Evolutionary conservation across 192 early-diverging fungal genomes (phyloP), one percentile per base, ranked within the genome.

Genomic region (Coemansia sp.): DNA sequence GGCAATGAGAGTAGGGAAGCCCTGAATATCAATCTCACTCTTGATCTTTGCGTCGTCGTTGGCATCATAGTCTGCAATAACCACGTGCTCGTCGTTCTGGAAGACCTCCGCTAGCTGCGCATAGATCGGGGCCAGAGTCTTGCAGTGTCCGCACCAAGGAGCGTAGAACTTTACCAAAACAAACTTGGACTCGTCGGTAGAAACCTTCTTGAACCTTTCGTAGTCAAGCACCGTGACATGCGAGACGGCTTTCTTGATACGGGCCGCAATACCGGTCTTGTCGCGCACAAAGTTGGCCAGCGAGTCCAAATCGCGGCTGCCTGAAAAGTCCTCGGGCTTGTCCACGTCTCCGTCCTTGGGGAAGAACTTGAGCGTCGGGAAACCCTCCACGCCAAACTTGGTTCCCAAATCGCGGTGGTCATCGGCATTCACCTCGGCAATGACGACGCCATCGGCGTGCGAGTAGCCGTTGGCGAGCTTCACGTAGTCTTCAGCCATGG

Each of bases 301-400:
- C 8, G 81, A 70, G 19, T 92, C 89, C 8, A 95, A 71, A 51
- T 91, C 88, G 53, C 96, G 91, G 32, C 91, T 92, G 37, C 82
- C 80, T 10, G 58, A 65, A 71, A 96, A 97, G 45, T 89, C 90
- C 54, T 89, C 86, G 38, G 89, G 88, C 29, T 60, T 79, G 31
- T 81, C 75, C 40, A 78, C 62, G 17, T 81, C 79, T 32, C 74
- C 77, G 56, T 87, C 90, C 63, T 90, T 92, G 56, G 90, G 82
- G 84, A 97, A 94, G 86, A 89, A 93, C 71, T 94, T 95, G 60
- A 96, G 78, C 5, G 91, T 95, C 6, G 92, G 93, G 78, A 90
- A 96, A 5, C 92, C 90, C 51, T 80, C 61, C 42, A 99, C 70
- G 38, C 69, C 87, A 68, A 81, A 99, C 50, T 81, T 78, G 41